Conservation (phyloP, 179 eudicot species). For the Actinidia chinensis region DNA sequence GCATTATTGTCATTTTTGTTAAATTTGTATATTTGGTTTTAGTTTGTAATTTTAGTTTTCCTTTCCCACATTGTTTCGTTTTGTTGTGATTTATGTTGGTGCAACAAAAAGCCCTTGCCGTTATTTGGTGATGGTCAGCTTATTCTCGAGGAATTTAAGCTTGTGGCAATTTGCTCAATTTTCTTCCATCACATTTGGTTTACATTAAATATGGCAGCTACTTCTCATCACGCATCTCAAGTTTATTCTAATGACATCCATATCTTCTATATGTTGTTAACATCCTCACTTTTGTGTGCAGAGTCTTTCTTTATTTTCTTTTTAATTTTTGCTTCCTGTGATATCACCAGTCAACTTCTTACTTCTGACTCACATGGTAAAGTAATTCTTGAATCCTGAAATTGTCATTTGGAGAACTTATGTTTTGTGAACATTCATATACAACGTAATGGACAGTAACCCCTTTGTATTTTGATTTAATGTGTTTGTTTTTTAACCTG, state of each 20-base stretch:
- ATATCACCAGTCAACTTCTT: not conserved
- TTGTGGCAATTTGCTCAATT: not conserved
- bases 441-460: not conserved
- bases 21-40: not conserved
- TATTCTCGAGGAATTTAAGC: not conserved
- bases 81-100: not conserved
- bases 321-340: not conserved
- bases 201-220: not conserved
- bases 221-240: not conserved
- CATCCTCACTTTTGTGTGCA: not conserved
- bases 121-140: conserved; percentile 6
- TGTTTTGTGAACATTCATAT: not conserved
- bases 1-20: not conserved
- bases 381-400: not conserved
- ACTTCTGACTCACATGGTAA: too few relatives aligned
- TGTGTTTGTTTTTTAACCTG: not conserved
- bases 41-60: not conserved
- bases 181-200: not conserved
- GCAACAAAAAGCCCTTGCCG: not conserved
- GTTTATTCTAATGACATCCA: not conserved
- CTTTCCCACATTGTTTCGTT: not conserved
- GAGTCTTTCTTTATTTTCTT: not conserved
- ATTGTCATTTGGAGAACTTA: not conserved
- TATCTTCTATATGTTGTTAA: not conserved
- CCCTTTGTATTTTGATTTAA: not conserved